These are phyloP conservation scores for Eucalyptus brandiana DNA, from an alignment of 345 rosid genomes.

Conservation along the genomic window DNA sequence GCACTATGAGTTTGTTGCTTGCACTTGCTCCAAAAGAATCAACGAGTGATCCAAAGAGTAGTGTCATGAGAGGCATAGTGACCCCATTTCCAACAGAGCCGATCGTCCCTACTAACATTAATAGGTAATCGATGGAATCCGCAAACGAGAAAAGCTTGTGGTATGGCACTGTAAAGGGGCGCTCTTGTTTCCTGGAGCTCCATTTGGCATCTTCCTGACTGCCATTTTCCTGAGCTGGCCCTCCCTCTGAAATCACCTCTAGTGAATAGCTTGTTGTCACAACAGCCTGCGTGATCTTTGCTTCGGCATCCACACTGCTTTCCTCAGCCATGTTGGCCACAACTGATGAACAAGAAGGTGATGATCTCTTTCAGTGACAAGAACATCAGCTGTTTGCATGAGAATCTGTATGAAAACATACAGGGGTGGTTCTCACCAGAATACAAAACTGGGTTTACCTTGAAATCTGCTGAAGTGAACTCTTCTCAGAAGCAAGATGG, in stretches of 20 bases:
- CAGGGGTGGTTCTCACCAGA: not conserved
- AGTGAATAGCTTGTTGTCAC: not conserved
- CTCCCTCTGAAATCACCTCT: not conserved
- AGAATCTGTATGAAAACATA: not conserved
- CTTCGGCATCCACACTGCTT: not conserved
- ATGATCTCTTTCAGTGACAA: not conserved
- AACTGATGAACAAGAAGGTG: not conserved
- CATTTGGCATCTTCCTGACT: not conserved
- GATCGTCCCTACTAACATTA: constrained; percentile 12
- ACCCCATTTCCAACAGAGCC: constrained; percentile 12
- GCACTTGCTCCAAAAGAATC: constrained; percentile 6
- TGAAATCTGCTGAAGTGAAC: not conserved
- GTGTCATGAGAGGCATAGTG: not conserved
- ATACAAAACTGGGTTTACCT: not conserved
- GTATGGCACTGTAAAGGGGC: constrained; percentile 5
- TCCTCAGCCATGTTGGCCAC: not conserved
- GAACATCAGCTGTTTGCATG: not conserved
- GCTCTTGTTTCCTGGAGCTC: not conserved
- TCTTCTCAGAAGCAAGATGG: not conserved
- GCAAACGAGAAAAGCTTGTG: constrained; percentile 15
- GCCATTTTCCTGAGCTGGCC: not conserved
- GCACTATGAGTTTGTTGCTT: not conserved
- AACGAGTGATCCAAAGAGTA: constrained; percentile 4
- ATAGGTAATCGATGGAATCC: constrained; percentile 2
- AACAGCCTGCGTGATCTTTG: not conserved